Evolutionary conservation across 2,329 filamentous ascomycete species (phyloP).

Genomic region (Pyrenophora teres): DNA sequence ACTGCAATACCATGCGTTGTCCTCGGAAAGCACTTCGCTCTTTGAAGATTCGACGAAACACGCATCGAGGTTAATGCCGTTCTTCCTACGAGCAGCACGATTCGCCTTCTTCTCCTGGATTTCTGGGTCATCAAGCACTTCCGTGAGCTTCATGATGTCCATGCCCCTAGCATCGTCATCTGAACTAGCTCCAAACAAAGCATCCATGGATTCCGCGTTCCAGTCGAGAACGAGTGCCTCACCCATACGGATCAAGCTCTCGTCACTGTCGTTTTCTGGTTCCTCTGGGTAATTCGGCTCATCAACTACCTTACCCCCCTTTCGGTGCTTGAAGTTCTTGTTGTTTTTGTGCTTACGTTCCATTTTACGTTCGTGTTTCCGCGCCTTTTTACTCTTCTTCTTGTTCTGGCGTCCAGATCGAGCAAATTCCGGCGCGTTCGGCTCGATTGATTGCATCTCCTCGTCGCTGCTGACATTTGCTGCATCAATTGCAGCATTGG

Average conservation of each 20-base stretch:
- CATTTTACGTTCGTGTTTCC: slow-evolving; percentile 36
- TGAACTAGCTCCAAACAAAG: slow-evolving; percentile 63
- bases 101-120: slow-evolving; percentile 66
- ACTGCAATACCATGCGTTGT: slow-evolving; percentile 97
- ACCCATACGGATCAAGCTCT: slow-evolving; percentile 74
- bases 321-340: slow-evolving; percentile 43
- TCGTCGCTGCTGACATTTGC: slow-evolving; percentile 46
- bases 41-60: slow-evolving; percentile 95
- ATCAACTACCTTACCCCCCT: slow-evolving; percentile 33
- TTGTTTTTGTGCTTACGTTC: slow-evolving; percentile 38
- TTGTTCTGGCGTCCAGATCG: slow-evolving; percentile 39
- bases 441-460: slow-evolving; percentile 41
- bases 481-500: slow-evolving; percentile 35
- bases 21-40: slow-evolving; percentile 88
- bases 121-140: slow-evolving; percentile 61
- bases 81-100: slow-evolving; percentile 68
- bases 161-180: slow-evolving; percentile 61
- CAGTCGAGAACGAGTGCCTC: slow-evolving; percentile 91
- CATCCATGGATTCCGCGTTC: slow-evolving; percentile 70
- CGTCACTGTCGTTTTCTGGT: slow-evolving; percentile 52
- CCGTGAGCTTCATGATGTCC: slow-evolving; percentile 62
- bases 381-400: slow-evolving; percentile 42
- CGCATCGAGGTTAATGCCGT: slow-evolving; percentile 83
- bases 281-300: slow-evolving; percentile 39
- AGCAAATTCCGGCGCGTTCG: slow-evolving; percentile 19